Base-by-base conservation (phyloP, 2,329 filamentous ascomycete genomes). In the Dactylonectria macrodidyma region DNA sequence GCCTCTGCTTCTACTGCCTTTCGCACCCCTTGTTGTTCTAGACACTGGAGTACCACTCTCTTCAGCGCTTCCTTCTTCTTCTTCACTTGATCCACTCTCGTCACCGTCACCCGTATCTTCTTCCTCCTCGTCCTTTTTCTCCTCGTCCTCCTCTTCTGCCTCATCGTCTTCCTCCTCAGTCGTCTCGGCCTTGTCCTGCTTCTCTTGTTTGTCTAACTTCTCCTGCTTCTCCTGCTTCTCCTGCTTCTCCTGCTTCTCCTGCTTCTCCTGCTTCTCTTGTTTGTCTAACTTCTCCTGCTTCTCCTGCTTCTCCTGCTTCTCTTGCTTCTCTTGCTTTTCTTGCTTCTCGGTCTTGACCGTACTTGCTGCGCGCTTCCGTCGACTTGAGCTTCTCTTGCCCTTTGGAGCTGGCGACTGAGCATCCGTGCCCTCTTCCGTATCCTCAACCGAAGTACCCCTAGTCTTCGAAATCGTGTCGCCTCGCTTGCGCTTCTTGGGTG, bases 371-470 rank as follows among this genome's bases (percentile, higher is more conserved):
- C 84, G 82, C 72, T 85, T 84, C 69, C 82, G 80, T 66, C 84
- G 81, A 65, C 84, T 76, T 1, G 81, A 78, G n/a, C 81, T 81
- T 65, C 85, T 81, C 10, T 82, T 83, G 22, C 82, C 78, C 72
- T 81, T 84, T 19, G 72, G 62, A 5, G 70, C 71, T 5, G 80
- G 79, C 60, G 82, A 80, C 51, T 75, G 71, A 46, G 80, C 74
- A 69, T 84, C 84, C 60, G 84, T 81, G 70, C 80, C 78, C 59
- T 87, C 82, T 73, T 86, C 80, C 12, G 83, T 87, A 62, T 86
- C 86, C 11, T 87, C 85, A 5, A 84, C 82, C 12, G 85, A 84
- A n/a, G 81, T 77, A 9, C 79, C 80, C 56, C 81, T 82, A 1
- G 81, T 78, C 63, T 81, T 82, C 11, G 82, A 73, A 1, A 75